Percentiles rank a stretch among this genome's conserved stretches.
Evolutionary conservation across 2,329 filamentous ascomycete species (phyloP).

Genomic region (Epichloe sp.): DNA sequence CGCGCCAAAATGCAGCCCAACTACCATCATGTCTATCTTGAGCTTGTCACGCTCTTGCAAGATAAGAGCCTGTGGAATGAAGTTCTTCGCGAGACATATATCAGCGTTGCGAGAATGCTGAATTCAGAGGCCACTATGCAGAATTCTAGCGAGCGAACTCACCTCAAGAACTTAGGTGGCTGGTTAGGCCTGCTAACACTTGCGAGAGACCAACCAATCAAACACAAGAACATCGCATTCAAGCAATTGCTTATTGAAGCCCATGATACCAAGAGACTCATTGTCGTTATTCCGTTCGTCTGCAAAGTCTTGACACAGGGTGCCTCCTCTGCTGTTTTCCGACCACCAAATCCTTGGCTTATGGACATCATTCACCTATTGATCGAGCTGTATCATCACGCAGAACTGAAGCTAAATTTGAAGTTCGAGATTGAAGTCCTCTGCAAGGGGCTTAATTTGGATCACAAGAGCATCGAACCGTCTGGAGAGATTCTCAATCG

Average conservation of each 20-base stretch:
- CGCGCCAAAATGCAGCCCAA: slow-evolving; percentile 96
- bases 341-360: slow-evolving; percentile 90
- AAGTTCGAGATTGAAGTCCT: slow-evolving; percentile 98
- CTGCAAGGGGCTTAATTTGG: slow-evolving; percentile 82
- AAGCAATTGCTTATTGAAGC: slow-evolving; percentile 90
- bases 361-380: slow-evolving; percentile 91
- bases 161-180: slow-evolving; percentile 83
- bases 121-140: slow-evolving; percentile 82
- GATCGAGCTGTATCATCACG: slow-evolving; percentile 85
- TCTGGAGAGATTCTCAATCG: slow-evolving; percentile 76
- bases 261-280: slow-evolving; percentile 79
- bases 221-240: slow-evolving; percentile 93
- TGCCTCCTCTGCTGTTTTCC: slow-evolving; percentile 74
- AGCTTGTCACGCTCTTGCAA: slow-evolving; percentile 72
- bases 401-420: slow-evolving; percentile 86
- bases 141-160: slow-evolving; percentile 69
- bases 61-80: slow-evolving; percentile 72
- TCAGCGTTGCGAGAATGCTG: slow-evolving; percentile 72
- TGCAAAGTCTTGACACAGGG: slow-evolving; percentile 91
- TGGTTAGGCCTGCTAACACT: slow-evolving; percentile 93
- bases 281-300: slow-evolving; percentile 91
- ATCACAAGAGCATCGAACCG: slow-evolving; percentile 82
- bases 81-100: slow-evolving; percentile 85
- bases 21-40: slow-evolving; percentile 85
- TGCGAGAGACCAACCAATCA: slow-evolving; percentile 87